Percentiles rank a stretch among this genome's conserved stretches.
phyloP scores from a whole-genome alignment of 2,329 filamentous ascomycete species.

The Penicillium olsonii region DNA sequence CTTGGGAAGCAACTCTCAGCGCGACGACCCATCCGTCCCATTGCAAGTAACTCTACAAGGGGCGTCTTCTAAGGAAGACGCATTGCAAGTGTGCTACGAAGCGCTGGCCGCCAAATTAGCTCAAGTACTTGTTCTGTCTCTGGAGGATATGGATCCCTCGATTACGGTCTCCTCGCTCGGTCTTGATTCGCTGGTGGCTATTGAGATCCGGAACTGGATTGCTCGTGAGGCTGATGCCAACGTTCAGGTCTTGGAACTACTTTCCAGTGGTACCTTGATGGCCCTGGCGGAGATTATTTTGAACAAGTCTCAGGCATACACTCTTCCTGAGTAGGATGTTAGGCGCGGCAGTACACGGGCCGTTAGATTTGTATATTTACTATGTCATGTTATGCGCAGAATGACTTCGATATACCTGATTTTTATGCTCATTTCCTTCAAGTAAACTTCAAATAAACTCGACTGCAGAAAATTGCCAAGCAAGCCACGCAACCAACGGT shows the following conservation, averaged over 20 bases:
- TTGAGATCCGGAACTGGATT: slow-evolving; percentile 29
- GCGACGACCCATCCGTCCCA: slow-evolving; percentile 36
- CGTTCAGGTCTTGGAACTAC: slow-evolving; percentile 32
- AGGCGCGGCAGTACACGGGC: slow-evolving; percentile 3
- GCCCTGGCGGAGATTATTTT: slow-evolving; percentile 27
- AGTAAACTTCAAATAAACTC: background rate
- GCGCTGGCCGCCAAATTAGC: slow-evolving; percentile 53
- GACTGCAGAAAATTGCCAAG: background rate
- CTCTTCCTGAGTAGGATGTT: background rate
- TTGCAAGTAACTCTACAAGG: slow-evolving; percentile 48
- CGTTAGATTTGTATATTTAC: background rate
- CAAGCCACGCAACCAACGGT: background rate
- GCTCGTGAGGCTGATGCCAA: slow-evolving; percentile 31
- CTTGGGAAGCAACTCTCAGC: slow-evolving; percentile 7
- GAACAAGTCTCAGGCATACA: slow-evolving; percentile 23
- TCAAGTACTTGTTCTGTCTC: slow-evolving; percentile 52
- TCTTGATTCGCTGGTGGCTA: slow-evolving; percentile 25
- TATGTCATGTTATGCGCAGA: background rate
- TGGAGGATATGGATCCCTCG: slow-evolving; percentile 50
- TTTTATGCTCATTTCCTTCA: background rate
- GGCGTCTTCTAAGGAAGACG: slow-evolving; percentile 48
- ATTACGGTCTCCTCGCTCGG: slow-evolving; percentile 25
- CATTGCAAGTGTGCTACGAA: slow-evolving; percentile 47
- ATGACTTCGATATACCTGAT: background rate
- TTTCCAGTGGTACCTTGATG: slow-evolving; percentile 28